Conservation (phyloP, 805 yeast species). For the Blastobotrys robertii region DNA sequence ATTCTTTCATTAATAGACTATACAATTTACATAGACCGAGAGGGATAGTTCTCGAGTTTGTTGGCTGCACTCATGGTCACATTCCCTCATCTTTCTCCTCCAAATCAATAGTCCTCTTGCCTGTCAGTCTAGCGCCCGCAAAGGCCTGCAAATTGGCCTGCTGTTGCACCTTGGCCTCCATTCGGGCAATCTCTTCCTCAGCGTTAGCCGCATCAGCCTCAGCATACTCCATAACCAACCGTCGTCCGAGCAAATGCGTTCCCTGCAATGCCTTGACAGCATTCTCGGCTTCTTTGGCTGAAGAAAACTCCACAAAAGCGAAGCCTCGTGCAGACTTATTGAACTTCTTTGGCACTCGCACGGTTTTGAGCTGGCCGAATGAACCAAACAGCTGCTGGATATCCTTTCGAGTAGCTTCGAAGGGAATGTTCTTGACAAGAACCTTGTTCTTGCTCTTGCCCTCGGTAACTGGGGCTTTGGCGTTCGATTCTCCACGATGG, state of each 20-base stretch:
- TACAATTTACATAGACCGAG: too few species aligned
- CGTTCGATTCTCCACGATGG: slow-evolving; percentile 43
- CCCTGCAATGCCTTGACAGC: slow-evolving; percentile 93
- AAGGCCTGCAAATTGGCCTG: slow-evolving; percentile 74
- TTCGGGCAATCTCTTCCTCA: slow-evolving; percentile 80
- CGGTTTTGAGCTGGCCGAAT: slow-evolving; percentile 89
- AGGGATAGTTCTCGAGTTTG: too few species aligned
- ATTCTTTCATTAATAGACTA: too few species aligned
- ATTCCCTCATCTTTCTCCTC: slow-evolving; percentile 43
- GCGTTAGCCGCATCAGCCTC: slow-evolving; percentile 72
- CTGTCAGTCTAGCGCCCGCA: slow-evolving; percentile 52
- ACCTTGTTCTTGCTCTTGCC: slow-evolving; percentile 42
- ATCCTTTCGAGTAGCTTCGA: slow-evolving; percentile 89
- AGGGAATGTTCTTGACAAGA: slow-evolving; percentile 92
- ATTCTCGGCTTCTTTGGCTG: slow-evolving; percentile 82
- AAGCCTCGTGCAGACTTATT: slow-evolving; percentile 94
- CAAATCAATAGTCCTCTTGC: slow-evolving; percentile 52
- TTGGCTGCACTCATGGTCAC: too few species aligned
- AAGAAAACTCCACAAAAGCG: slow-evolving; percentile 88
- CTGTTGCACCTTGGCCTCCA: slow-evolving; percentile 76
- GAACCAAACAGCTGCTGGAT: slow-evolving; percentile 88
- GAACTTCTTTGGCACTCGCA: slow-evolving; percentile 92
- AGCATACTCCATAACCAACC: slow-evolving; percentile 89
- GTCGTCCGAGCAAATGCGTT: slow-evolving; percentile 91
- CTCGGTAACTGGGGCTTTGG: slow-evolving; percentile 15